Evolutionary conservation across 2,329 filamentous ascomycete species (phyloP).

Genomic region (Claviceps cyperi): DNA sequence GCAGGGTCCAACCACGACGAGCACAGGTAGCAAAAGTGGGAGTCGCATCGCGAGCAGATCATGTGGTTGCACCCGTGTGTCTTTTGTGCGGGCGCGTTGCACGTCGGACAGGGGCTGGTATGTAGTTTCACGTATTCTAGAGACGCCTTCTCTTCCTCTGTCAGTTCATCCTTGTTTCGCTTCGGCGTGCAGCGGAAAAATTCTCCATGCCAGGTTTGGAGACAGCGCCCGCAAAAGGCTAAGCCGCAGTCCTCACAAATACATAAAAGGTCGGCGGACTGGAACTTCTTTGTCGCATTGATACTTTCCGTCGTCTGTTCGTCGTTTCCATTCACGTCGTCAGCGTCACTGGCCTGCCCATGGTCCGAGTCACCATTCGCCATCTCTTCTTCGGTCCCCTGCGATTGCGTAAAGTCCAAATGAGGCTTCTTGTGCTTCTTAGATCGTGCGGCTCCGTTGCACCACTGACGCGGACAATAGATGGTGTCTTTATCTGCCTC

Average conservation of each 20-base stretch:
- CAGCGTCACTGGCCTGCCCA: conserved; percentile 2
- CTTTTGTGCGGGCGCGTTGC: conserved; percentile 73
- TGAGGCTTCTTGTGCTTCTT: conserved; percentile 57
- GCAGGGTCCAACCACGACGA: conserved; percentile 66
- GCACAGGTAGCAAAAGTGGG: conserved; percentile 93
- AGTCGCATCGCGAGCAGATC: conserved; percentile 77
- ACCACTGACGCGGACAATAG: conserved; percentile 87
- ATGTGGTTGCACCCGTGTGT: conserved; percentile 94
- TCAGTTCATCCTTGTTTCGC: conserved; percentile 53
- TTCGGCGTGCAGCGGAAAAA: conserved; percentile 55
- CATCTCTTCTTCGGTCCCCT: conserved; percentile 20
- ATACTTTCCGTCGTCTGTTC: neutral
- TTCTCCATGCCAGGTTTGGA: conserved; percentile 84
- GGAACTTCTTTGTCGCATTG: conserved; percentile 18
- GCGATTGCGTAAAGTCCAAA: conserved; percentile 40
- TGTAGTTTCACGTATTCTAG: conserved; percentile 70
- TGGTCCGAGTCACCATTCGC: conserved; percentile 12
- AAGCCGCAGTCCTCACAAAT: conserved; percentile 83
- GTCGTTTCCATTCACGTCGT: neutral
- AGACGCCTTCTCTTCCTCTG: conserved; percentile 73
- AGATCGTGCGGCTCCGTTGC: conserved; percentile 72
- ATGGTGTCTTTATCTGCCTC: conserved; percentile 85
- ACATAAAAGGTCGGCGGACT: conserved; percentile 49
- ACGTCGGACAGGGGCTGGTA: conserved; percentile 82
- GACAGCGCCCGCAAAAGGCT: conserved; percentile 65